These are phyloP conservation scores for Sarocladium brachiariae DNA, from an alignment of 2,329 filamentous ascomycete species.

Conservation along the genomic window DNA sequence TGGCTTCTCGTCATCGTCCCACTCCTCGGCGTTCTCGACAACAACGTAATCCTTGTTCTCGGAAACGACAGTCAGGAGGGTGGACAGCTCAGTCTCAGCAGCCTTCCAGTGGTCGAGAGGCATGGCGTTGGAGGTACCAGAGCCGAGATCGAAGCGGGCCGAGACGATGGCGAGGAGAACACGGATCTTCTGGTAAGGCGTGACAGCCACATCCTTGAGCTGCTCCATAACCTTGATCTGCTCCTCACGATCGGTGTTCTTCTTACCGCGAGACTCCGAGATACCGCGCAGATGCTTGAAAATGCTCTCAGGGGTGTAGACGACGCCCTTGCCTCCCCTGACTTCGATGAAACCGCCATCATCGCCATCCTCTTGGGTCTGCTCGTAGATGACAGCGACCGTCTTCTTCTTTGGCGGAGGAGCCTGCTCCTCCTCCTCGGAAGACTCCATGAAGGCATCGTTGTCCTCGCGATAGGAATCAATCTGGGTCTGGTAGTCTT, in stretches of 20 bases:
- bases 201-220: slow-evolving; percentile 79
- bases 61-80: slow-evolving; percentile 73
- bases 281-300: slow-evolving; percentile 93
- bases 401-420: slow-evolving; percentile 34
- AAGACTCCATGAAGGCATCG: slow-evolving; percentile 80
- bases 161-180: slow-evolving; percentile 88
- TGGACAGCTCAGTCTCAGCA: slow-evolving; percentile 78
- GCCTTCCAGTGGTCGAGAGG: slow-evolving; percentile 94
- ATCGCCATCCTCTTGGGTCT: slow-evolving; percentile 49
- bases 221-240: slow-evolving; percentile 98
- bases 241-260: slow-evolving; percentile 92
- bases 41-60: slow-evolving; percentile 75
- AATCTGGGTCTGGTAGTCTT: slow-evolving; percentile 83
- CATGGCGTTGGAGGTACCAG: slow-evolving; percentile 74
- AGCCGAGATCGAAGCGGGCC: slow-evolving; percentile 86
- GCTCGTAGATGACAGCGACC: slow-evolving; percentile 23
- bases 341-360: slow-evolving; percentile 87
- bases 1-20: slow-evolving; percentile 97
- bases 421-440: slow-evolving; percentile 60
- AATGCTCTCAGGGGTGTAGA: slow-evolving; percentile 95
- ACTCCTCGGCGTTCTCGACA: slow-evolving; percentile 88
- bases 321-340: slow-evolving; percentile 78
- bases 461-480: slow-evolving; percentile 81
- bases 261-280: slow-evolving; percentile 93
- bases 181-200: slow-evolving; percentile 89